Conservation (phyloP, 2,329 filamentous ascomycete genomes). For the Pseudocercospora macadamiae region DNA sequence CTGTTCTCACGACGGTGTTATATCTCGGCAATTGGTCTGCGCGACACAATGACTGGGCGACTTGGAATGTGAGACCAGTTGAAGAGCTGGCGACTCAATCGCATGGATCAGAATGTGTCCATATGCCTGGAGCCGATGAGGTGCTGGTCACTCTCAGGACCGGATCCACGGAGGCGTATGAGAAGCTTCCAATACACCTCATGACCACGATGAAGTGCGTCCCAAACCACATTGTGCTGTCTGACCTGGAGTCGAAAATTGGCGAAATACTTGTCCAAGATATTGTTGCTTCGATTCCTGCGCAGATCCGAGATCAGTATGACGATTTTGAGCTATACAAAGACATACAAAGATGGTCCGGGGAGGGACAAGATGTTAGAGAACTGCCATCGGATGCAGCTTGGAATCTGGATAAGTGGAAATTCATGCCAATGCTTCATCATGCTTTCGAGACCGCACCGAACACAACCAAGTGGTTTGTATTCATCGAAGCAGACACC, state of each 20-base stretch:
- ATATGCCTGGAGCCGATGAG: slow-evolving; percentile 46
- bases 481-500: slow-evolving; percentile 59
- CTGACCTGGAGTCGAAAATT: slow-evolving; percentile 54
- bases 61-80: background rate
- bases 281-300: slow-evolving; percentile 34
- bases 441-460: slow-evolving; percentile 52
- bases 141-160: slow-evolving; percentile 63
- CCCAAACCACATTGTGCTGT: slow-evolving; percentile 50
- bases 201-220: slow-evolving; percentile 57
- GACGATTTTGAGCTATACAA: slow-evolving; percentile 40
- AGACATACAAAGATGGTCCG: slow-evolving; percentile 34
- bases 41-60: background rate
- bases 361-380: slow-evolving; percentile 35
- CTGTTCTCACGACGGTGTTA: background rate
- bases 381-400: slow-evolving; percentile 41
- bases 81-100: background rate
- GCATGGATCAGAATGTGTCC: slow-evolving; percentile 23
- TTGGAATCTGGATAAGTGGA: slow-evolving; percentile 61
- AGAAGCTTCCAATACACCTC: slow-evolving; percentile 61
- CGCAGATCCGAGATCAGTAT: slow-evolving; percentile 32
- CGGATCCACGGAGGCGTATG: slow-evolving; percentile 59
- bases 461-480: slow-evolving; percentile 51
- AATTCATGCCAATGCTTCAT: slow-evolving; percentile 60
- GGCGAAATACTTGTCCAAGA: slow-evolving; percentile 43
- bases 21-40: background rate